These are phyloP conservation scores for Acanthamoeba royreba DNA, from an alignment of 208 protist species.

Conservation along the genomic window DNA sequence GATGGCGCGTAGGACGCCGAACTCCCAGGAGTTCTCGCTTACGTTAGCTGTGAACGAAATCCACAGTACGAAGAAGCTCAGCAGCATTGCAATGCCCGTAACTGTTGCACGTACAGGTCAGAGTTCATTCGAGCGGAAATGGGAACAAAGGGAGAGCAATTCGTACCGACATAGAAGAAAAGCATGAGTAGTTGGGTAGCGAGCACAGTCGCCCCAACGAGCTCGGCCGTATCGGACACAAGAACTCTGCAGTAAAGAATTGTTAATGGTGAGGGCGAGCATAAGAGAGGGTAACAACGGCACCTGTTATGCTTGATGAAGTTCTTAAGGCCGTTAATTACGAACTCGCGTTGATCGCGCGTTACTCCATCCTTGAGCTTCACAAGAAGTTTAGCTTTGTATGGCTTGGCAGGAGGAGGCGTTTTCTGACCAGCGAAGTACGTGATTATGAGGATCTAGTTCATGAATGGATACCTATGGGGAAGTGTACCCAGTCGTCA, in stretches of 20 bases:
- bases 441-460: too few species aligned
- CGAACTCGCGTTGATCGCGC: slow-evolving; percentile 64
- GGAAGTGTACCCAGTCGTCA: background rate
- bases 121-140: too few species aligned
- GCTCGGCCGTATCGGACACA: slow-evolving; percentile 34
- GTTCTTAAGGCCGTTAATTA: slow-evolving; percentile 87
- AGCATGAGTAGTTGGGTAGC: slow-evolving; percentile 83
- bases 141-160: background rate
- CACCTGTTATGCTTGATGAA: slow-evolving; percentile 70
- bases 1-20: slow-evolving; percentile 91
- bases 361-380: slow-evolving; percentile 67
- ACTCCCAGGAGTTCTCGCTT: slow-evolving; percentile 90
- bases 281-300: slow-evolving; percentile 36
- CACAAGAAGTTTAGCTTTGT: slow-evolving; percentile 79
- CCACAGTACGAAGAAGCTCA: slow-evolving; percentile 95
- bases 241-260: background rate
- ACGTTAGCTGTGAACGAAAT: slow-evolving; percentile 94
- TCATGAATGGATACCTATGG: too few species aligned
- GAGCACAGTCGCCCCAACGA: background rate
- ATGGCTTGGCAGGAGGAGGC: background rate
- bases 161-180: slow-evolving; percentile 89
- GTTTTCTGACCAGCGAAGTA: background rate
- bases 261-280: slow-evolving; percentile 39
- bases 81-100: slow-evolving; percentile 83
- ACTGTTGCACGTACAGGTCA: slow-evolving; percentile 58